A percentile compares a stretch with the other conserved stretches of the same genome.
phyloP scores from a whole-genome alignment of 495 filamentous ascomycete species.

The Penicillium subrubescens region DNA sequence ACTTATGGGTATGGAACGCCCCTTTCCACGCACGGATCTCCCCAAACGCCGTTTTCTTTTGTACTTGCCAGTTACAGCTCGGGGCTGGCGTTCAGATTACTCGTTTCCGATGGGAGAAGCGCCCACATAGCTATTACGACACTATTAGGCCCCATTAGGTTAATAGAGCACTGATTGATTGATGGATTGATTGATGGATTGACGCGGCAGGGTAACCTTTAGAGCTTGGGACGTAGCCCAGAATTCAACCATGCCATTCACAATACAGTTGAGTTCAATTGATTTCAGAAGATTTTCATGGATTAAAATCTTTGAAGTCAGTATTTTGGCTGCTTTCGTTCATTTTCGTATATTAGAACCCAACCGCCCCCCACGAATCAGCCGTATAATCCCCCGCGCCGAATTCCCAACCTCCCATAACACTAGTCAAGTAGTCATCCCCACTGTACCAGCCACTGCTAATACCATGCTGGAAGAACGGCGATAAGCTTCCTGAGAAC shows the following conservation, averaged over 20 bases:
- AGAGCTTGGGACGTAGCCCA: neutral
- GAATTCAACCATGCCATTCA: neutral
- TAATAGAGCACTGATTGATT: neutral
- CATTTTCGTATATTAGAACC: neutral
- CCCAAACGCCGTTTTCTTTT: no score
- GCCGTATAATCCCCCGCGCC: neutral
- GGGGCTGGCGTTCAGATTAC: no score
- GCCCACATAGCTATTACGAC: no score
- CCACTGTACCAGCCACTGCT: neutral
- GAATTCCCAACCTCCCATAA: neutral
- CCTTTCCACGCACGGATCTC: neutral
- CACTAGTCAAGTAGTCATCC: neutral
- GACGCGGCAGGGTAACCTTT: neutral
- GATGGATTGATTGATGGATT: neutral
- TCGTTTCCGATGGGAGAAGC: no score
- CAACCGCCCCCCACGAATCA: neutral
- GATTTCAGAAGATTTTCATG: neutral
- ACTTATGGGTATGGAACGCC: neutral
- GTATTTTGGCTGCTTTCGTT: neutral
- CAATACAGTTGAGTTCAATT: neutral
- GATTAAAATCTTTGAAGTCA: neutral
- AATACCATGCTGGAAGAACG: neutral
- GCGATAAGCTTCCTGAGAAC: neutral
- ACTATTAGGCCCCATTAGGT: no score
- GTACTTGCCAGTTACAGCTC: no score